Base-by-base conservation (phyloP, 2,329 filamentous ascomycete genomes). In the Pseudogymnoascus sp. region DNA sequence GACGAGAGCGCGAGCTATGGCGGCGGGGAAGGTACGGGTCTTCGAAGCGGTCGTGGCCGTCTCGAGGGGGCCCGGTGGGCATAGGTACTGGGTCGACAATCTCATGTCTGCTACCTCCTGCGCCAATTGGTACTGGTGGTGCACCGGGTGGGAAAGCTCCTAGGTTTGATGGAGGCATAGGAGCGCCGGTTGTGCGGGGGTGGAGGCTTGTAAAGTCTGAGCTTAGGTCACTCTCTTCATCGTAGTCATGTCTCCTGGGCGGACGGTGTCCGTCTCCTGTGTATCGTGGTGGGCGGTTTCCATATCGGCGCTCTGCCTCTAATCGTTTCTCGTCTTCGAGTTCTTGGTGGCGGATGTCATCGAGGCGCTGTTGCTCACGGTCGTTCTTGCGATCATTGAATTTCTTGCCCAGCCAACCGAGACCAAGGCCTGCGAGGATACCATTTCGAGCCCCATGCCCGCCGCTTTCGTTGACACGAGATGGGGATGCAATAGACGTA, bases 371-470 rank as follows among this genome's bases (percentile, higher is more conserved):
- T 65, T 82, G 74, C 70, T 86, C 78, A 69, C 80, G 74, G 70
- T 77, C 71, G 65, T 82, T 76, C 69, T 77, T 70, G 65, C 83
- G 73, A 71, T 84, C 78, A 65, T 80, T 82, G 70, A 88, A 78
- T 70, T 82, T 82, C 73, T 81, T 85, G 5, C 82, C 81, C 55
- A 91, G 74, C 75, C 86, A 88, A 7, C 86, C 88, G 33, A 87
- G 75, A 1, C 86, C 86, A 23, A 89, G 72, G 1, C 84, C 77
- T 7, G 81, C 84, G 55, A 86, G 15, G 0, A 77, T 77, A 63
- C 80, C 78, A 10, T 74, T 72, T 59, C 74, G 59, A 66, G 68
- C 33, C 28, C 67, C 69, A 59, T 75, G 73, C 60, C 77, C 73
- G 6, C 76, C 76, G 10, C 74, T 68, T 23, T 77, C 76, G 45